Evolutionary conservation across 441 rosid genomes (phyloP), one percentile per base, ranked within the genome.

Genomic region (Macaranga tanarius): DNA sequence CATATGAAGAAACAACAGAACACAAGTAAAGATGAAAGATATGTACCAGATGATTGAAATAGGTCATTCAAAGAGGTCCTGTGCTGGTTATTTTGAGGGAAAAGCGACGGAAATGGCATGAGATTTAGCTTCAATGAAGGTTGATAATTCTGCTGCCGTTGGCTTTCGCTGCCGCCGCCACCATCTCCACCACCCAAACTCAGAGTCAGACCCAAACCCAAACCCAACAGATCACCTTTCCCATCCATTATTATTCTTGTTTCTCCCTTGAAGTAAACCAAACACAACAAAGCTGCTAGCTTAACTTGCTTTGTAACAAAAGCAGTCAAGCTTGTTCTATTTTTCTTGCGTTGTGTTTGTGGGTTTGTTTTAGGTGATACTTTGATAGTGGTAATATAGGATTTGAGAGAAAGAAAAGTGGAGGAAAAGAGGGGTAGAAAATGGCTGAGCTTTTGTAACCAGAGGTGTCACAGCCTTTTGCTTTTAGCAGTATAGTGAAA

Each of bases 151-250:
- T 65, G n/a, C 45, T 42, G 45, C 38, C 5, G 38, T 31, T 31
- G 38, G 38, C 38, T 31, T 31, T 31, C 38, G 38, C 38, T 5
- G 38, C 38, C 38, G 10, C 47, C 11, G 23, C 19, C 45, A 12
- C 79, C 62, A 19, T 67, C 72, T 19, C 96, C 90, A 19, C 69
- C 72, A 19, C 96, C 90, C 74, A 92, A 77, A 75, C 88, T 80
- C 67, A 92, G 74, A 74, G 87, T 80, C 67, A 92, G 74, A 75
- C 89, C 80, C 73, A 89, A 77, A 78, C 88, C 82, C 79, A 93
- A 62, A 13, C 90, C 86, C 73, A 91, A 79, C 0, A 79, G 87
- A 76, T 89, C 89, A 57, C 85, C 88, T 77, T 81, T 84, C 65
- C 84, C 90, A 56, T 75, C 86, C 97, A 86, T 86, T 68, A 86